Evolutionary conservation across 2,329 filamentous ascomycete genomes (phyloP).

Genomic region (Colletotrichum siamense): DNA sequence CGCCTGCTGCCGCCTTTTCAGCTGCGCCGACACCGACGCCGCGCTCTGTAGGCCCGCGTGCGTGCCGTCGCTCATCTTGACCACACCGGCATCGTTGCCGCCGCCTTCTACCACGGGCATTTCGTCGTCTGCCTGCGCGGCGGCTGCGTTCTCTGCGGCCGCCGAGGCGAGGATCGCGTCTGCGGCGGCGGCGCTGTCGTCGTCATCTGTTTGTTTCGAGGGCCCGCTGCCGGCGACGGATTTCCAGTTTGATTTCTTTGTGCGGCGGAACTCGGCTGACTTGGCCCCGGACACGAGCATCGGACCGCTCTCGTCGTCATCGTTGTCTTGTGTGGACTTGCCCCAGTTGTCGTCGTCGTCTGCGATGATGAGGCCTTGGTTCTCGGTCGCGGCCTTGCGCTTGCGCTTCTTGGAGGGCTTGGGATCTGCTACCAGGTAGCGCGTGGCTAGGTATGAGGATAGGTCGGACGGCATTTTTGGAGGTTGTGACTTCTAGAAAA

Average conservation of each 20-base stretch:
- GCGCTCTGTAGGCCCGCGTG: conserved; percentile 88
- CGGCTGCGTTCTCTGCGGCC: conserved; percentile 68
- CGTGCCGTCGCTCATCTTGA: conserved; percentile 85
- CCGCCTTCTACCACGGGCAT: conserved; percentile 50
- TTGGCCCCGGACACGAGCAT: conserved; percentile 52
- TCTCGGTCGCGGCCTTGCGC: conserved; percentile 55
- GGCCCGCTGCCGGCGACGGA: conserved; percentile 57
- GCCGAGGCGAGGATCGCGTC: conserved; percentile 80
- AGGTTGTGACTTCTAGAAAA: background rate
- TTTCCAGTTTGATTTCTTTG: conserved; percentile 85
- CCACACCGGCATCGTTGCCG: conserved; percentile 47
- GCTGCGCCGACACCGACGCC: conserved; percentile 74
- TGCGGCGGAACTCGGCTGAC: conserved; percentile 70
- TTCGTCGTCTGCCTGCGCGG: conserved; percentile 52
- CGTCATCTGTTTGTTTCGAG: conserved; percentile 33
- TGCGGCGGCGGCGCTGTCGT: conserved; percentile 65
- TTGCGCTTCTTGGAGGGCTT: conserved; percentile 68
- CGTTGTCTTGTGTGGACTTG: conserved; percentile 36
- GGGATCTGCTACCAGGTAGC: conserved; percentile 75
- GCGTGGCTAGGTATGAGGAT: conserved; percentile 86
- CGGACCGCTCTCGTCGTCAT: conserved; percentile 59
- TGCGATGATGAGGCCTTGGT: conserved; percentile 64
- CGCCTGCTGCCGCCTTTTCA: conserved; percentile 69
- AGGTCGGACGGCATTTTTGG: conserved; percentile 63
- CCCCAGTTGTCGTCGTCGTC: conserved; percentile 69